Conservation (phyloP, 805 yeast species). For the Kuraishia capsulata region DNA sequence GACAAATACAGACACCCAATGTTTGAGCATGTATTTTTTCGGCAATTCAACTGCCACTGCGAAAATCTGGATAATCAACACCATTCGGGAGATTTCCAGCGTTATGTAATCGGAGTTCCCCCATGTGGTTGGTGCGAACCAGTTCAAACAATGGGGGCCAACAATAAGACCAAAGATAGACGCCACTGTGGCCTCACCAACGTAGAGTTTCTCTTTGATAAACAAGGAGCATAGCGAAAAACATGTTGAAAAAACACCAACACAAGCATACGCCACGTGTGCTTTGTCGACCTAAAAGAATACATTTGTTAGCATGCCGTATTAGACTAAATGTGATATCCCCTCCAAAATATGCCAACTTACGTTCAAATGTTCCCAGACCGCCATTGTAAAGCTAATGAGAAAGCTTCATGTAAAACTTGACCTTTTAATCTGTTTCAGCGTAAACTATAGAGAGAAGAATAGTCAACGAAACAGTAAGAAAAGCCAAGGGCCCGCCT, state of each 20-base stretch:
- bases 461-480: too few species aligned
- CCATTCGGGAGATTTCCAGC: conserved; percentile 50
- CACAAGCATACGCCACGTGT: conserved; percentile 41
- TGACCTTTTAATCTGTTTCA: too few species aligned
- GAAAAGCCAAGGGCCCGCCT: too few species aligned
- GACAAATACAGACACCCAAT: conserved; percentile 48
- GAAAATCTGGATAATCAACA: conserved; percentile 61
- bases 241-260: conserved; percentile 50
- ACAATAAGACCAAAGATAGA: conserved; percentile 51
- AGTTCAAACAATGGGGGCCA: conserved; percentile 48
- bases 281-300: conserved; percentile 19
- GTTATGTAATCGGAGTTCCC: conserved; percentile 47
- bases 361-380: conserved; percentile 4
- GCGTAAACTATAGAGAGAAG: too few species aligned
- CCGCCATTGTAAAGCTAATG: not conserved
- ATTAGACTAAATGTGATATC: too few species aligned
- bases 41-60: conserved; percentile 72
- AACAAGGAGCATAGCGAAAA: conserved; percentile 52
- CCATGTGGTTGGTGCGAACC: conserved; percentile 52
- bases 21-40: conserved; percentile 50
- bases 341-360: not conserved
- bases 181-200: conserved; percentile 64
- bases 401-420: too few species aligned
- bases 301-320: too few species aligned
- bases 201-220: conserved; percentile 47